Conservation (phyloP, 805 yeast genomes). For the Starmerella asiatica region DNA sequence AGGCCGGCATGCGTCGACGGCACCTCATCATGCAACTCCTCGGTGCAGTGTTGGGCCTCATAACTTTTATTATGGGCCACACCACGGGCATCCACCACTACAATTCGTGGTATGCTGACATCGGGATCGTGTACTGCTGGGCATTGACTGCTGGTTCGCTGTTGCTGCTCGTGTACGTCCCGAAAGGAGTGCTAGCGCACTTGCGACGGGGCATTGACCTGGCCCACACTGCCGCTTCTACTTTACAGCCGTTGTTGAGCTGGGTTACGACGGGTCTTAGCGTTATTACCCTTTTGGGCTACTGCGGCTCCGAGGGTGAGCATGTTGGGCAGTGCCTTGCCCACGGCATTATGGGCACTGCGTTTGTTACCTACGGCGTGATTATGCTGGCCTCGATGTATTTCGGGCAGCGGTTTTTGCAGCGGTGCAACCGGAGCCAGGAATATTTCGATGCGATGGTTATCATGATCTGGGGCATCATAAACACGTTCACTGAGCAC, state of each 20-base stretch:
- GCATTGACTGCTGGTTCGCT: slow-evolving; percentile 28
- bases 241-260: slow-evolving; percentile 37
- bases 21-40: slow-evolving; percentile 29
- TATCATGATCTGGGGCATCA: slow-evolving; percentile 81
- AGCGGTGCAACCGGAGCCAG: slow-evolving; percentile 44
- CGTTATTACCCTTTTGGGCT: slow-evolving; percentile 72
- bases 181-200: slow-evolving; percentile 27
- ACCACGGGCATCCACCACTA: slow-evolving; percentile 27
- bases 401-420: slow-evolving; percentile 48
- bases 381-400: slow-evolving; percentile 51
- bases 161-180: slow-evolving; percentile 28
- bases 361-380: slow-evolving; percentile 71
- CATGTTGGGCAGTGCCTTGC: slow-evolving; percentile 94
- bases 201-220: slow-evolving; percentile 23
- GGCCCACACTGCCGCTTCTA: slow-evolving; percentile 25
- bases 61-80: slow-evolving; percentile 32
- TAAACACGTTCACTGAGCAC: slow-evolving; percentile 92
- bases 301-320: slow-evolving; percentile 50
- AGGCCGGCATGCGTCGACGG: slow-evolving; percentile 26
- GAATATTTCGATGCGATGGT: slow-evolving; percentile 72
- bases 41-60: slow-evolving; percentile 27
- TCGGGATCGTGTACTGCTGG: slow-evolving; percentile 25
- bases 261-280: slow-evolving; percentile 75
- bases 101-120: slow-evolving; percentile 26
- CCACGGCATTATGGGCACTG: slow-evolving; percentile 92